Evolutionary conservation across 768 basidiomycete genomes (phyloP).

Genomic region (Lentinula raphanica): DNA sequence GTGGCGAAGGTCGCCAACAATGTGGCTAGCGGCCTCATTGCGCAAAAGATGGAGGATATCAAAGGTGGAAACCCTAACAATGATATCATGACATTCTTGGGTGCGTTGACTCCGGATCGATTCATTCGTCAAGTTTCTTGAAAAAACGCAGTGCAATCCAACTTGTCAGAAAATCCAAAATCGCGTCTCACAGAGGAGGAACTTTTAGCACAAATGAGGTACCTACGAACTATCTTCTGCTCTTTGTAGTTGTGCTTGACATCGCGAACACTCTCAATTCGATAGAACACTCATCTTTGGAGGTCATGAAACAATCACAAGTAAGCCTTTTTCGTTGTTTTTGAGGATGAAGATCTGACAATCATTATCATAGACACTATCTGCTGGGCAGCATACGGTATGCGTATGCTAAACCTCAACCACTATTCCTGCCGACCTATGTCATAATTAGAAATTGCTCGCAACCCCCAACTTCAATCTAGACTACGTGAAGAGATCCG

Average conservation of each 20-base stretch:
- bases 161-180: constrained; percentile 13
- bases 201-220: constrained; percentile 23
- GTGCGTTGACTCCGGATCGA: constrained; percentile 13
- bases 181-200: constrained; percentile 17
- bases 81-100: constrained; percentile 32
- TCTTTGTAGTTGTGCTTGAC: background rate
- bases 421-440: background rate
- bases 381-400: constrained; percentile 1
- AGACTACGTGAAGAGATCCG: constrained; percentile 4
- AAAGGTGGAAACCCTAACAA: constrained; percentile 5
- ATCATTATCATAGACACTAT: background rate
- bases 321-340: background rate
- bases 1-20: constrained; percentile 1
- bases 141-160: constrained; percentile 11
- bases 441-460: background rate
- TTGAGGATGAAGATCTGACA: no score
- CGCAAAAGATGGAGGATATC: background rate
- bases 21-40: constrained; percentile 1
- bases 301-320: constrained; percentile 1
- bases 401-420: background rate
- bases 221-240: background rate
- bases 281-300: background rate
- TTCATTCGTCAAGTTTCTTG: background rate
- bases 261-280: background rate
- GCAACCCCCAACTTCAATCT: background rate